These are phyloP conservation scores for Nicotiana tomentosiformis DNA, from an alignment of 257 asterid species.

Conservation along the genomic window DNA sequence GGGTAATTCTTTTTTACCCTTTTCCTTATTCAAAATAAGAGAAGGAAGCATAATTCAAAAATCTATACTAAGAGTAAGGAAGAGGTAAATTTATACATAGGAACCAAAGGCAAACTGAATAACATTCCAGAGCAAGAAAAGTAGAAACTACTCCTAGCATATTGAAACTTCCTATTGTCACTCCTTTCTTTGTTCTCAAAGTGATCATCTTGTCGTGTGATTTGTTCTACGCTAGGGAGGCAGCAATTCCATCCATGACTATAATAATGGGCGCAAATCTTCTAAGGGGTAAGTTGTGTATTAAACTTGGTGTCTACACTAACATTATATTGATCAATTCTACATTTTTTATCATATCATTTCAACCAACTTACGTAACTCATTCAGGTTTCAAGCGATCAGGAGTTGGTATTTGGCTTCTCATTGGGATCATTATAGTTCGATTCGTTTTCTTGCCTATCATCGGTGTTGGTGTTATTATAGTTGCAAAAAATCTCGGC, in stretches of 20 bases:
- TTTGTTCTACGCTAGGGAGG: constrained; percentile 14
- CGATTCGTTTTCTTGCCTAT: constrained; percentile 16
- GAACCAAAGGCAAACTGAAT: neutral
- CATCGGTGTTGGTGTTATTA: neutral
- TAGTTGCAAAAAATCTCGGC: constrained; percentile 8
- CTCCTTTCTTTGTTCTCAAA: neutral
- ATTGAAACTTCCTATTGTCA: neutral
- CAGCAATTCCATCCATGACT: constrained; percentile 28
- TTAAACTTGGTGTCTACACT: neutral
- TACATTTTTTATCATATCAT: neutral
- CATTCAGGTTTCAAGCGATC: constrained; percentile 24
- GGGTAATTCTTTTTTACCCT: no score
- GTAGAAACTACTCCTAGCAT: neutral
- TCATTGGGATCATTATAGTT: constrained; percentile 12
- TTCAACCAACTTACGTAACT: no score
- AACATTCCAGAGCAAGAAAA: neutral
- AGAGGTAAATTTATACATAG: neutral
- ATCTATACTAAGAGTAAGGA: neutral
- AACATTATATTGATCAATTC: neutral
- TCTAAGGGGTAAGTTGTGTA: constrained; percentile 10
- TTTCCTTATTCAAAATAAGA: no score
- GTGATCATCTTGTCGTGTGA: neutral
- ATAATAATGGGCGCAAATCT: constrained; percentile 26
- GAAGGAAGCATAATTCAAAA: neutral
- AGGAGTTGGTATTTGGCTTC: constrained; percentile 17